Conservation (phyloP, 352 stramenopile species). For the Phytophthora pisi region DNA sequence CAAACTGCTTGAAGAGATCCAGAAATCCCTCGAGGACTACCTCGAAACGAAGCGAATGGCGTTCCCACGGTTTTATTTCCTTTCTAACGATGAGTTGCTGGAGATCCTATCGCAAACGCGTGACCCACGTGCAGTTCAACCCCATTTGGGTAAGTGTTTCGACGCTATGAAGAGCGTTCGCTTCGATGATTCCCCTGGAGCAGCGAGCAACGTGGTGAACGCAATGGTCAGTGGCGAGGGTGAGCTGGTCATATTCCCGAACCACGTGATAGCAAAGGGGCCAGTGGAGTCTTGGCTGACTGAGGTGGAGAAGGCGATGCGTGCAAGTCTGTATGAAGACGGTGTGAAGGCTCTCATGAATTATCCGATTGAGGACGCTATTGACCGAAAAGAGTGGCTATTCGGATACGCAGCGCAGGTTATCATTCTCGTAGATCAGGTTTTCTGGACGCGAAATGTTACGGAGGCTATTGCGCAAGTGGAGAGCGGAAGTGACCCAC, state of each 20-base stretch:
- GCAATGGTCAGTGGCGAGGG: constrained; percentile 89
- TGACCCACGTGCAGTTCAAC: constrained; percentile 89
- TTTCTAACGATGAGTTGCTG: constrained; percentile 92
- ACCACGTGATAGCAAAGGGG: constrained; percentile 77
- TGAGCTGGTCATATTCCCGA: constrained; percentile 83
- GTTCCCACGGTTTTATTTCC: constrained; percentile 93
- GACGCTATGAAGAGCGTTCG: constrained; percentile 93
- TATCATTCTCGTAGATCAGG: constrained; percentile 91
- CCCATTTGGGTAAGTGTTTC: constrained; percentile 92
- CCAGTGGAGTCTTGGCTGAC: constrained; percentile 90
- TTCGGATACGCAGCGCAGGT: constrained; percentile 89
- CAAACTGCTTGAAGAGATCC: constrained; percentile 88
- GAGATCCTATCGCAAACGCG: constrained; percentile 92
- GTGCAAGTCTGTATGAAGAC: constrained; percentile 85
- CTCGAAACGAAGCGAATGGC: constrained; percentile 93
- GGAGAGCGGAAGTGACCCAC: constrained; percentile 63
- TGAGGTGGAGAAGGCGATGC: constrained; percentile 90
- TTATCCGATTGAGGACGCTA: constrained; percentile 89
- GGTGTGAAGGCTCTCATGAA: constrained; percentile 82
- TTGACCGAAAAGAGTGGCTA: constrained; percentile 90
- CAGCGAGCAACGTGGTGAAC: constrained; percentile 61
- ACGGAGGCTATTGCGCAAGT: constrained; percentile 78
- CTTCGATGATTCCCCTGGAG: constrained; percentile 63
- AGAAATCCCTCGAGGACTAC: constrained; percentile 93
- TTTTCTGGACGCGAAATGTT: constrained; percentile 92